These are phyloP conservation scores for Helichrysum umbraculigerum DNA, from an alignment of 129 eudicot genomes.

Conservation along the genomic window DNA sequence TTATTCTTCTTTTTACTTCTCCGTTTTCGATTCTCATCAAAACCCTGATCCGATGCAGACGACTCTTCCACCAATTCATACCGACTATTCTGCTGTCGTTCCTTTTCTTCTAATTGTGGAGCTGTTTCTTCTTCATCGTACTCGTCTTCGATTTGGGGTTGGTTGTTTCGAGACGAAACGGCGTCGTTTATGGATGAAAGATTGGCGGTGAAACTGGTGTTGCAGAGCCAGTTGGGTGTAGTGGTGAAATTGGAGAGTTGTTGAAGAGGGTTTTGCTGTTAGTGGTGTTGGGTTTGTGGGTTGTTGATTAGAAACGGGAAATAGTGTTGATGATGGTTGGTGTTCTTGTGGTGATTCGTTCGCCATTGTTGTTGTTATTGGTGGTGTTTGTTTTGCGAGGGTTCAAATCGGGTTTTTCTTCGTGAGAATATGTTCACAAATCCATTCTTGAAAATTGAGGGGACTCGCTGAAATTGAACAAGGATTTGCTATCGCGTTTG, in stretches of 20 bases:
- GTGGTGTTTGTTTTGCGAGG: slow-evolving; percentile 11
- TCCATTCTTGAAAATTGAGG: too few relatives aligned
- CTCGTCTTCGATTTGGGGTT: slow-evolving; percentile 27
- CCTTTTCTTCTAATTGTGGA: slow-evolving; percentile 16
- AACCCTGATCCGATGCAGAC: slow-evolving; percentile 43
- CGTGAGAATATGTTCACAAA: too few relatives aligned
- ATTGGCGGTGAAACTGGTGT: slow-evolving; percentile 81
- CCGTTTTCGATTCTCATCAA: slow-evolving; percentile 37
- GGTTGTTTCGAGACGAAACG: slow-evolving; percentile 39
- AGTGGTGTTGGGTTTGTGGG: slow-evolving; percentile 19
- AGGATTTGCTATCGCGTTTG: too few relatives aligned
- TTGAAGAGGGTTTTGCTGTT: not conserved
- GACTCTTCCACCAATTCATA: slow-evolving; percentile 71
- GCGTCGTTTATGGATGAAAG: slow-evolving; percentile 57
- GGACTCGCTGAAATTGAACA: too few relatives aligned
- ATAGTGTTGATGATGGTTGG: slow-evolving; percentile 16
- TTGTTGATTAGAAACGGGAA: slow-evolving; percentile 41
- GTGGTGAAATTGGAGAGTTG: slow-evolving; percentile 17
- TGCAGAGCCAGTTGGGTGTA: slow-evolving; percentile 59
- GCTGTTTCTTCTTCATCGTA: slow-evolving; percentile 19
- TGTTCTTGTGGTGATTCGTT: not conserved
- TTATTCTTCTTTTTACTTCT: slow-evolving; percentile 37
- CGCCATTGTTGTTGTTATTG: slow-evolving; percentile 23
- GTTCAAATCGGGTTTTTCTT: not conserved
- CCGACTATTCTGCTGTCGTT: slow-evolving; percentile 9